Evolutionary conservation across 257 asterid species (phyloP).

Genomic region (Echium plantagineum): DNA sequence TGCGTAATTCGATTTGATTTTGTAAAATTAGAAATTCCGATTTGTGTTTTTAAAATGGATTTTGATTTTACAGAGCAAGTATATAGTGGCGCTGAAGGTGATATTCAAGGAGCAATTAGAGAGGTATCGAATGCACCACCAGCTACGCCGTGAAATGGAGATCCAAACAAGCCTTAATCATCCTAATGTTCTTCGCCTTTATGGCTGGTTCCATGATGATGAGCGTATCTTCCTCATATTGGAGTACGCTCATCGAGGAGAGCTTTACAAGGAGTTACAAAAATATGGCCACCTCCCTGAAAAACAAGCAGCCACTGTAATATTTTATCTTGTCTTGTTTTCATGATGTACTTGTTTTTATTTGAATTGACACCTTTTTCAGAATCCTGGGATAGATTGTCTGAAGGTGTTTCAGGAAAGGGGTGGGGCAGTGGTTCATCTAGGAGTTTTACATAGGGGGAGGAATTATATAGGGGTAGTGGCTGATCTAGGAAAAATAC

Average conservation of each 20-base stretch:
- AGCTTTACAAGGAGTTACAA: slow-evolving; percentile 66
- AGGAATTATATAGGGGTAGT: too few species aligned
- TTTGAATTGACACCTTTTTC: not conserved
- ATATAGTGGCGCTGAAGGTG: slow-evolving; percentile 78
- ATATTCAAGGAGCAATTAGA: slow-evolving; percentile 79
- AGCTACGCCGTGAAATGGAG: slow-evolving; percentile 85
- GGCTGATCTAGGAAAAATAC: too few species aligned
- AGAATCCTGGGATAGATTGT: not conserved
- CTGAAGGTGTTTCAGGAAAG: not conserved
- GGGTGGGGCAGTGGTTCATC: too few species aligned
- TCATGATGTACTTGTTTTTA: not conserved
- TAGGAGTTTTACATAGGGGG: too few species aligned
- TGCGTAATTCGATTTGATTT: too few species aligned
- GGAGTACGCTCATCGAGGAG: slow-evolving; percentile 89
- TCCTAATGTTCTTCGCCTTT: slow-evolving; percentile 67
- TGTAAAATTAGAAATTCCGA: too few species aligned
- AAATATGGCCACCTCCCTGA: slow-evolving; percentile 51
- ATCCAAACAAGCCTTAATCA: slow-evolving; percentile 67
- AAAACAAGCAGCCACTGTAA: slow-evolving; percentile 72
- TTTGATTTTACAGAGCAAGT: slow-evolving; percentile 34
- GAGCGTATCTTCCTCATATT: slow-evolving; percentile 66
- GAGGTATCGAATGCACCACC: slow-evolving; percentile 65
- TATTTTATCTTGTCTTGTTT: not conserved
- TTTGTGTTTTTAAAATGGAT: too few species aligned
- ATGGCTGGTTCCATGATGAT: slow-evolving; percentile 88